Evolutionary conservation across 768 basidiomycete species (phyloP).

Genomic region (Leccinum uliginosum): DNA sequence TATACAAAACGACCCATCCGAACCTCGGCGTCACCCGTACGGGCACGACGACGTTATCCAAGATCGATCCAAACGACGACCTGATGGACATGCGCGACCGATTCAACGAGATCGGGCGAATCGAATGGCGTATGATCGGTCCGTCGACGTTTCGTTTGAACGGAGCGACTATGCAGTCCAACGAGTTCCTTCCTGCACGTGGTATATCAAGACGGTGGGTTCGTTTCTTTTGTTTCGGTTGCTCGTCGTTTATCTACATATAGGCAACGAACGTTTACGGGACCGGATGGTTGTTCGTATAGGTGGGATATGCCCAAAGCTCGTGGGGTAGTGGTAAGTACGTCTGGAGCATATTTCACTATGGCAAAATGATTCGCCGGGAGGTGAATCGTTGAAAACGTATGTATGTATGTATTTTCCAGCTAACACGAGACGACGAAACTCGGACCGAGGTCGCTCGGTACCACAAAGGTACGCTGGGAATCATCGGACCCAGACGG

Average conservation of each 20-base stretch:
- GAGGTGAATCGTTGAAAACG: background rate
- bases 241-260: background rate
- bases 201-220: constrained; percentile 18
- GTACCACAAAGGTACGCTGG: constrained; percentile 14
- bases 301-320: constrained; percentile 25
- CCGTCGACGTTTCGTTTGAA: constrained; percentile 28
- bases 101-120: constrained; percentile 30
- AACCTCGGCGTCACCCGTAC: background rate
- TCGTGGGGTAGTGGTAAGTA: constrained; percentile 9
- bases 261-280: constrained; percentile 26
- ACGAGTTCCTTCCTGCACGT: constrained; percentile 17
- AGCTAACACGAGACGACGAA: constrained; percentile 18
- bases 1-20: constrained; percentile 23
- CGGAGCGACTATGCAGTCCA: constrained; percentile 23
- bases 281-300: constrained; percentile 30
- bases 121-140: constrained; percentile 28
- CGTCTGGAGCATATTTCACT: too few species aligned
- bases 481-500: constrained; percentile 14
- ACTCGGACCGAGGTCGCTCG: constrained; percentile 11
- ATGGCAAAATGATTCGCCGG: too few species aligned
- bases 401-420: background rate
- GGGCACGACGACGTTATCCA: constrained; percentile 20
- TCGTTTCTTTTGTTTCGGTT: background rate
- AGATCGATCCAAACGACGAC: constrained; percentile 14
- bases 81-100: constrained; percentile 21